Evolutionary conservation across 164 flowering plant species (phyloP).

Genomic region (Malania oleifera): DNA sequence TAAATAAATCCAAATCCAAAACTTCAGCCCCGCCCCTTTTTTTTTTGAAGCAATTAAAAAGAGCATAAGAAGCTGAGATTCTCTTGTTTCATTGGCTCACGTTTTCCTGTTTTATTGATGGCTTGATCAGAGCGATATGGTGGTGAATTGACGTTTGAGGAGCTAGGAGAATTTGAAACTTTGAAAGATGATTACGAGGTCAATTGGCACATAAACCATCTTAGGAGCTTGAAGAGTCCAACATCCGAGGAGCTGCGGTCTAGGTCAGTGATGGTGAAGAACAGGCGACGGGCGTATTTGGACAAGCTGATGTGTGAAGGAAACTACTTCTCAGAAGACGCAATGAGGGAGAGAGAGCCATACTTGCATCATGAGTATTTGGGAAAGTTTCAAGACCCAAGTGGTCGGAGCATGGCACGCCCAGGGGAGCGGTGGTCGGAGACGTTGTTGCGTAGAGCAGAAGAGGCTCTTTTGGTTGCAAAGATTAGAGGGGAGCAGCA

Average conservation of each 20-base stretch:
- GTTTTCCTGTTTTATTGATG: not conserved
- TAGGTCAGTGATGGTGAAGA: constrained; percentile 61
- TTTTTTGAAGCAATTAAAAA: no score
- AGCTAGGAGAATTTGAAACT: constrained; percentile 59
- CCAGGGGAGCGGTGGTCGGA: constrained; percentile 98
- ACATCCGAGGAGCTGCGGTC: constrained; percentile 46
- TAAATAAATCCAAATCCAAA: no score
- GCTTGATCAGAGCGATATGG: constrained; percentile 92
- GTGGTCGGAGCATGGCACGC: constrained; percentile 67
- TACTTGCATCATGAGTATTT: constrained; percentile 88
- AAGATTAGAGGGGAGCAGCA: constrained; percentile 86
- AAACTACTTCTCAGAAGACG: constrained; percentile 87
- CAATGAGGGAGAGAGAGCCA: constrained; percentile 98
- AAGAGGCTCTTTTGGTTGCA: constrained; percentile 75
- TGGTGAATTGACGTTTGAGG: constrained; percentile 43
- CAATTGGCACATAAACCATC: constrained; percentile 72
- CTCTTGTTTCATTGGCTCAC: not conserved
- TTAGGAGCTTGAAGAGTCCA: constrained; percentile 53
- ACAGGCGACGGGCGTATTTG: constrained; percentile 76
- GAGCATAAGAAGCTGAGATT: constrained; percentile 14
- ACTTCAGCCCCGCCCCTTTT: no score
- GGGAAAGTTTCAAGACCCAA: constrained; percentile 84
- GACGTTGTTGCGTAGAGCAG: constrained; percentile 70
- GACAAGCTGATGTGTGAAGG: constrained; percentile 59
- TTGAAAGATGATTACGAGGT: constrained; percentile 70